These are phyloP conservation scores for Schizosaccharomyces octosporus DNA, from an alignment of 805 yeast genomes.

Conservation along the genomic window DNA sequence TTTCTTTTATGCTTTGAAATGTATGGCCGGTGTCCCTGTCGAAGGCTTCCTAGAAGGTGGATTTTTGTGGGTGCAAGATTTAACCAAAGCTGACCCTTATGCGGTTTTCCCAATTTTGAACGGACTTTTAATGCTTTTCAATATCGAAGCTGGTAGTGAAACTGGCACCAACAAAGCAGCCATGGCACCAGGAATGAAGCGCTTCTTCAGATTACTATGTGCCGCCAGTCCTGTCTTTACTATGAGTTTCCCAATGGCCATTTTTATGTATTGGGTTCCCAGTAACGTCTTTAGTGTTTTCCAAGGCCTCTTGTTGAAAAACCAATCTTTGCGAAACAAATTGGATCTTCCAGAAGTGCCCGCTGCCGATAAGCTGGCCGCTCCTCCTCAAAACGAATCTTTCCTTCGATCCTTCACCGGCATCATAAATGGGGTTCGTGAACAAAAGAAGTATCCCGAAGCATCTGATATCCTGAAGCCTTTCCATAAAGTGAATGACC, in stretches of 20 bases:
- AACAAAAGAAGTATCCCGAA: background rate
- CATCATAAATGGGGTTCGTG: background rate
- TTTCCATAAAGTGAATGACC: background rate
- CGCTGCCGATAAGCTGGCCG: background rate
- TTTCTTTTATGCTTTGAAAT: constrained; percentile 62
- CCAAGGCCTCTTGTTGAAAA: background rate
- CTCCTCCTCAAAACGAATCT: background rate
- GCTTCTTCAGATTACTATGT: background rate
- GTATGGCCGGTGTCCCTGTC: constrained; percentile 64
- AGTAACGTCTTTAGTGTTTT: background rate
- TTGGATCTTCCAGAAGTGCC: background rate
- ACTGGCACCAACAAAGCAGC: background rate
- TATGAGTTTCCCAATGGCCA: constrained; percentile 1
- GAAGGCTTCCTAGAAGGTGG: constrained; percentile 66
- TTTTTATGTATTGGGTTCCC: constrained; percentile 3
- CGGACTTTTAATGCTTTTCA: constrained; percentile 21
- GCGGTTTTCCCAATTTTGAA: constrained; percentile 65
- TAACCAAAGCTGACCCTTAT: constrained; percentile 73
- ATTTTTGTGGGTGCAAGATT: constrained; percentile 56
- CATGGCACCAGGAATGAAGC: background rate
- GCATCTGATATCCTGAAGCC: background rate
- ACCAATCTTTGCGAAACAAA: background rate
- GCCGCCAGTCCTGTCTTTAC: background rate
- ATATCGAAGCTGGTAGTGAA: background rate
- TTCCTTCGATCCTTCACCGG: background rate